These are phyloP conservation scores for Glaciozyma antarctica DNA, from an alignment of 768 basidiomycete genomes.

Conservation along the genomic window DNA sequence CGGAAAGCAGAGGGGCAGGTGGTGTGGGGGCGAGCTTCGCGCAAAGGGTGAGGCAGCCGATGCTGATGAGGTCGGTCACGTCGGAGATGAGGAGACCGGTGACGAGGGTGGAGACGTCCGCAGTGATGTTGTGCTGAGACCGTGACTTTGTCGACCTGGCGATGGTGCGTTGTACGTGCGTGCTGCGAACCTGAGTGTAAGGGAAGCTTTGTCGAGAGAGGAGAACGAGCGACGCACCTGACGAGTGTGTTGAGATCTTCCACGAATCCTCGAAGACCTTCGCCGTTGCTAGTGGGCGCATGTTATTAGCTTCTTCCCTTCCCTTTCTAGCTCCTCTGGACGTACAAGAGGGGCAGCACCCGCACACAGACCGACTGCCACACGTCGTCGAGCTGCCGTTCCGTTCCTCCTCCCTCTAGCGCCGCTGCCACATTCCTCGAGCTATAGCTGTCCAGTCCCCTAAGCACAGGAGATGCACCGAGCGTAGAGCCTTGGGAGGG, in stretches of 20 bases:
- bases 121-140: background rate
- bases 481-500: background rate
- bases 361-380: slow-evolving; percentile 34
- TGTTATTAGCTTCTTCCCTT: background rate
- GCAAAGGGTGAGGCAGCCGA: slow-evolving; percentile 31
- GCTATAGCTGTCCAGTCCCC: slow-evolving; percentile 5
- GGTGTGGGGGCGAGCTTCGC: slow-evolving; percentile 22
- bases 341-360: slow-evolving; percentile 34
- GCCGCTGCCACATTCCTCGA: slow-evolving; percentile 21
- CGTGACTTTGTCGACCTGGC: background rate
- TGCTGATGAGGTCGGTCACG: slow-evolving; percentile 29
- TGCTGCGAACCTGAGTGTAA: background rate
- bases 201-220: background rate
- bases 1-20: background rate
- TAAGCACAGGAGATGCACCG: background rate
- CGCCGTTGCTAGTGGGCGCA: slow-evolving; percentile 29
- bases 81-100: slow-evolving; percentile 28
- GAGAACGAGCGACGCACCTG: background rate
- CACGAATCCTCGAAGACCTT: slow-evolving; percentile 33
- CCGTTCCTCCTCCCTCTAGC: slow-evolving; percentile 13
- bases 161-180: slow-evolving; percentile 32
- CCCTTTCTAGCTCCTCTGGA: background rate
- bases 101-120: slow-evolving; percentile 17
- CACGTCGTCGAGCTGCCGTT: slow-evolving; percentile 26
- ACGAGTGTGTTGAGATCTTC: slow-evolving; percentile 32